Evolutionary conservation across 139 green algal genomes (phyloP).

Genomic region (Chlamydomonas sp.): DNA sequence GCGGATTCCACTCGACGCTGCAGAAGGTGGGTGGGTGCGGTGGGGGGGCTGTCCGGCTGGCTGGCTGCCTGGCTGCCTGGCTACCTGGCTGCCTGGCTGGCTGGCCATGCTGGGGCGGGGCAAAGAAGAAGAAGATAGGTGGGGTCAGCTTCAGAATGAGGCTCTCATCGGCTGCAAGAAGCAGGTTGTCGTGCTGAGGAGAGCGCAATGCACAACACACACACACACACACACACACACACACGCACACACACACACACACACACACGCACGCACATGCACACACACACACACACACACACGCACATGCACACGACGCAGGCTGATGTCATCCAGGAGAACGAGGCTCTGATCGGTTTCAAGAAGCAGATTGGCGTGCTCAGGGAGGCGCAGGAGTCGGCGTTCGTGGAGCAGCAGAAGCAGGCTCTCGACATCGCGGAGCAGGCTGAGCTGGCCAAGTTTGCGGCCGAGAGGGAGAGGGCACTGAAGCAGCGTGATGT

Average conservation of each 20-base stretch:
- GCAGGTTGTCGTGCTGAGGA: no score
- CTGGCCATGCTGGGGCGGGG: slow-evolving; percentile 9
- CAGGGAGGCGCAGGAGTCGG: slow-evolving; percentile 41
- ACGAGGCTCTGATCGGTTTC: slow-evolving; percentile 47
- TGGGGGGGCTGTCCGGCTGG: no score
- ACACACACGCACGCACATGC: not conserved
- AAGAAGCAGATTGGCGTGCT: slow-evolving; percentile 55
- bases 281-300: not conserved
- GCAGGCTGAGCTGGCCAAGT: slow-evolving; percentile 48
- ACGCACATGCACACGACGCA: no score
- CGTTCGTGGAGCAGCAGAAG: slow-evolving; percentile 55
- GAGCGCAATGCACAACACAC: no score
- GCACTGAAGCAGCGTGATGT: slow-evolving; percentile 49
- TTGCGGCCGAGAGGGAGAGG: slow-evolving; percentile 30
- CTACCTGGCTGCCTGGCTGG: no score
- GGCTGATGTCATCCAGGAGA: slow-evolving; percentile 63
- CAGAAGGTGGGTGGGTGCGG: not conserved
- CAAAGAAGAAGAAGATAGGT: no score
- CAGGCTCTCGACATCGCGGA: slow-evolving; percentile 50
- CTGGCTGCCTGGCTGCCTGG: no score
- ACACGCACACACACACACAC: not conserved
- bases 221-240: not conserved
- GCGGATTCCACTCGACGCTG: slow-evolving; percentile 35
- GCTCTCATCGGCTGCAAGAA: no score
- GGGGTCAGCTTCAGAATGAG: not conserved